phyloP scores from a whole-genome alignment of 768 basidiomycete species.

The Lactarius hengduanensis region DNA sequence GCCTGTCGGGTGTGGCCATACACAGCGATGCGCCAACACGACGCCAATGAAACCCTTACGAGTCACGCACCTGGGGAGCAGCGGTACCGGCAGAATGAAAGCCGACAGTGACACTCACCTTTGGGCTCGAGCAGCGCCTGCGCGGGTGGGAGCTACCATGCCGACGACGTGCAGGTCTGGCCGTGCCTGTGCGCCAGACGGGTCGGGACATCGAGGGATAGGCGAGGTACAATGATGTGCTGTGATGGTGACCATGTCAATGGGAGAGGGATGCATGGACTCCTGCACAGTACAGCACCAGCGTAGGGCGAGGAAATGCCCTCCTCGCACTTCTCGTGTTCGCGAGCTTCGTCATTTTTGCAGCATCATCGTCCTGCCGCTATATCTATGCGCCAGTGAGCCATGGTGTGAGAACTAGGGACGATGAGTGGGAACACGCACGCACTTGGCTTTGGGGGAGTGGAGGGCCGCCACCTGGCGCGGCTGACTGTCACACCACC shows the following conservation, averaged over 20 bases:
- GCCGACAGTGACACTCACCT: constrained; percentile 73
- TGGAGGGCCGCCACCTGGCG: no score
- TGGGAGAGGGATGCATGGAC: constrained; percentile 40
- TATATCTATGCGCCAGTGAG: no score
- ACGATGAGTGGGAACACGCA: no score
- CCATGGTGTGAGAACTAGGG: no score
- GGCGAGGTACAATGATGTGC: constrained; percentile 53
- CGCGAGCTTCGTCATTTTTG: no score
- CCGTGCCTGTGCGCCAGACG: constrained; percentile 66
- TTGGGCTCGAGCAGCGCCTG: constrained; percentile 82
- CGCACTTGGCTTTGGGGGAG: no score
- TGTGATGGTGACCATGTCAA: constrained; percentile 42
- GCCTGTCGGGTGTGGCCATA: constrained; percentile 87
- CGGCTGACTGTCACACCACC: no score
- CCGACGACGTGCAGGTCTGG: constrained; percentile 78
- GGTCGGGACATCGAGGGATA: constrained; percentile 59
- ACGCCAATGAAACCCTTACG: constrained; percentile 89
- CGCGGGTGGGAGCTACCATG: constrained; percentile 74
- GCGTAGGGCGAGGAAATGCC: constrained; percentile 53
- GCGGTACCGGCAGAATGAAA: constrained; percentile 46
- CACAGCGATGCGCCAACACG: constrained; percentile 95
- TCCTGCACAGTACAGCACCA: constrained; percentile 74
- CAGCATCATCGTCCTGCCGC: no score
- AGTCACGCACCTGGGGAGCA: constrained; percentile 47
- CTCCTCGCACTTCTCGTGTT: no score